A percentile compares a stretch with the other conserved stretches of the same genome.
These are phyloP conservation scores for Podochytrium sp. DNA, from an alignment of 192 early-diverging fungal genomes.

Conservation along the genomic window DNA sequence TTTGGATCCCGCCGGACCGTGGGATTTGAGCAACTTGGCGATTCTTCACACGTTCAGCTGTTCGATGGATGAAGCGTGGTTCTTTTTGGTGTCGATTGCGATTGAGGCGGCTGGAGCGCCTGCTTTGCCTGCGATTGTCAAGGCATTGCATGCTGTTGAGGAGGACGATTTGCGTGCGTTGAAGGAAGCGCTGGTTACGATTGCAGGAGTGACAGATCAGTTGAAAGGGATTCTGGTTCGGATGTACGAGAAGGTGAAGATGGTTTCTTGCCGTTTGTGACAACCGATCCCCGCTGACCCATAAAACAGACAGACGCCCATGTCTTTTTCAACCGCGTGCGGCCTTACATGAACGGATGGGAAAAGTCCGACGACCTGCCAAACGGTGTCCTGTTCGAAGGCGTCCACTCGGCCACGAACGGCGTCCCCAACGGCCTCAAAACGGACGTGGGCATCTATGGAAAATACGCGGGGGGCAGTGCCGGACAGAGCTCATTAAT, in stretches of 20 bases:
- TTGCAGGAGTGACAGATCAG: constrained; percentile 47
- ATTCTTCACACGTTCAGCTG: constrained; percentile 85
- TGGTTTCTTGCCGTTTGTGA: neutral
- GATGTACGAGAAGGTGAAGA: constrained; percentile 82
- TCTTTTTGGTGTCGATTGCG: constrained; percentile 88
- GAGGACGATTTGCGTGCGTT: constrained; percentile 53
- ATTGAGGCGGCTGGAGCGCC: constrained; percentile 84
- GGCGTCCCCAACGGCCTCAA: constrained; percentile 19
- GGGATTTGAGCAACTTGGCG: constrained; percentile 80
- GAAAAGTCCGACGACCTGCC: constrained; percentile 87
- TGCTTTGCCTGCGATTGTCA: constrained; percentile 68
- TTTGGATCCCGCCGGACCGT: constrained; percentile 79
- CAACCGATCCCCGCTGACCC: no score
- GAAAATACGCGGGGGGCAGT: constrained; percentile 81
- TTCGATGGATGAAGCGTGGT: constrained; percentile 92
- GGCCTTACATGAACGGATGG: constrained; percentile 90
- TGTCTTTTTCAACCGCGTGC: constrained; percentile 92
- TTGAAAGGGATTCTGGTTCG: constrained; percentile 41
- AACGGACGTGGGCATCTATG: constrained; percentile 40
- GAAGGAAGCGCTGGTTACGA: constrained; percentile 52
- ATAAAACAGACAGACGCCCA: constrained; percentile 74
- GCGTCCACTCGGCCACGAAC: constrained; percentile 54
- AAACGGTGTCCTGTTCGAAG: constrained; percentile 89
- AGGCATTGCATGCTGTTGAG: constrained; percentile 66
- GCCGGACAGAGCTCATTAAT: constrained; percentile 94